Evolutionary conservation across 805 yeast species (phyloP).

Genomic region (Barnettozyma californica): DNA sequence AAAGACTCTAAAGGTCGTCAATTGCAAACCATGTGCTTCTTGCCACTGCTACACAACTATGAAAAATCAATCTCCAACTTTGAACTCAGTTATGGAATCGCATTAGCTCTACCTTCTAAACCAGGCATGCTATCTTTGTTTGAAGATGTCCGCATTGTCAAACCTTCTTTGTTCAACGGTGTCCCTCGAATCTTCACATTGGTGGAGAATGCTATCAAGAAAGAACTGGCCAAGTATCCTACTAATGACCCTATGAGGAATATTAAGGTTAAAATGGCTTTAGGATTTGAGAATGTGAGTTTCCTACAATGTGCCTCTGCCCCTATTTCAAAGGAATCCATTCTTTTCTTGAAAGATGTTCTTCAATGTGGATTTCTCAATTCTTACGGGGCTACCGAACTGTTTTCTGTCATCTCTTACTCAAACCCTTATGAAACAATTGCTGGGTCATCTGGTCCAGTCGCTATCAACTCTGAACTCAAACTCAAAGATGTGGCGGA

Average conservation of each 20-base stretch:
- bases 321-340: constrained; percentile 51
- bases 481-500: constrained; percentile 49
- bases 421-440: constrained; percentile 33
- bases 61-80: constrained; percentile 42
- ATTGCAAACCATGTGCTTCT: constrained; percentile 29
- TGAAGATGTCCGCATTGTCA: constrained; percentile 44
- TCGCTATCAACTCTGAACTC: constrained; percentile 42
- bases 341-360: constrained; percentile 47
- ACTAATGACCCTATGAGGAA: constrained; percentile 2
- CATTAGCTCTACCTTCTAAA: constrained; percentile 43
- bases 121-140: constrained; percentile 35
- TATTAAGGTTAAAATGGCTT: constrained; percentile 23
- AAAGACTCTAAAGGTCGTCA: constrained; percentile 18
- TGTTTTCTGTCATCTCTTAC: constrained; percentile 42
- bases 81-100: constrained; percentile 36
- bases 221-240: constrained; percentile 23
- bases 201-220: constrained; percentile 32
- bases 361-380: constrained; percentile 41
- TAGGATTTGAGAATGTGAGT: constrained; percentile 35
- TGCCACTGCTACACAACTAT: constrained; percentile 56
- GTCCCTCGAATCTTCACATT: constrained; percentile 54
- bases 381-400: constrained; percentile 61
- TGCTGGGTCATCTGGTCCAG: constrained; percentile 47
- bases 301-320: constrained; percentile 46
- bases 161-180: constrained; percentile 42